A percentile compares a stretch with the other conserved stretches of the same genome.
These are phyloP conservation scores for Dothidotthia symphoricarpi DNA, from an alignment of 2,329 filamentous ascomycete species.

Conservation along the genomic window DNA sequence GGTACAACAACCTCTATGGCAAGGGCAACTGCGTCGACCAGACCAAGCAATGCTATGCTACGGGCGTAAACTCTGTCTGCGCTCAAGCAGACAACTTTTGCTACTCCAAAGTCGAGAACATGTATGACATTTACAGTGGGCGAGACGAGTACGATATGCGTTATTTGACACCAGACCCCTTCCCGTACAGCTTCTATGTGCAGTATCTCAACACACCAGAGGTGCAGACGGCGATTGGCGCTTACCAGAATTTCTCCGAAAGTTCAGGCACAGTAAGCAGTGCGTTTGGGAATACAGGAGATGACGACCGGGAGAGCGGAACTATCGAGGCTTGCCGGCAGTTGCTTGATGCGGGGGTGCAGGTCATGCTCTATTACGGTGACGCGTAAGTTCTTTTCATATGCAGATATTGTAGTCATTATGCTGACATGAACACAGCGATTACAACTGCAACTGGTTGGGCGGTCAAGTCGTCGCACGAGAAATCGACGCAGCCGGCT, in stretches of 20 bases:
- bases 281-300: slow-evolving; percentile 51
- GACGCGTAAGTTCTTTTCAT: slow-evolving; percentile 41
- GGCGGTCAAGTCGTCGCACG: slow-evolving; percentile 46
- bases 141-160: slow-evolving; percentile 63
- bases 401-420: not conserved
- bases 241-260: slow-evolving; percentile 57
- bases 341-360: slow-evolving; percentile 43
- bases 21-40: slow-evolving; percentile 60
- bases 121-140: slow-evolving; percentile 53
- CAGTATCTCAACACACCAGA: slow-evolving; percentile 58
- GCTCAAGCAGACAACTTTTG: slow-evolving; percentile 57
- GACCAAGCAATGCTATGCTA: slow-evolving; percentile 55
- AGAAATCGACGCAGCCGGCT: slow-evolving; percentile 45
- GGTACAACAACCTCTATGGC: slow-evolving; percentile 62
- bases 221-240: slow-evolving; percentile 60
- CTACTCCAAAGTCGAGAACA: slow-evolving; percentile 51
- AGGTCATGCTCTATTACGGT: slow-evolving; percentile 47
- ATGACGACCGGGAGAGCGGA: slow-evolving; percentile 49
- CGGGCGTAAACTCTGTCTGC: slow-evolving; percentile 54
- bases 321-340: slow-evolving; percentile 45
- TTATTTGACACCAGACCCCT: slow-evolving; percentile 56
- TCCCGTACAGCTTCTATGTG: slow-evolving; percentile 56
- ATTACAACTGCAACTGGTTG: slow-evolving; percentile 51
- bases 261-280: slow-evolving; percentile 45
- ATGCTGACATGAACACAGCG: slow-evolving; percentile 18